Base-by-base conservation (phyloP, 2,329 filamentous ascomycete species). In the Diaporthe humulicola region DNA sequence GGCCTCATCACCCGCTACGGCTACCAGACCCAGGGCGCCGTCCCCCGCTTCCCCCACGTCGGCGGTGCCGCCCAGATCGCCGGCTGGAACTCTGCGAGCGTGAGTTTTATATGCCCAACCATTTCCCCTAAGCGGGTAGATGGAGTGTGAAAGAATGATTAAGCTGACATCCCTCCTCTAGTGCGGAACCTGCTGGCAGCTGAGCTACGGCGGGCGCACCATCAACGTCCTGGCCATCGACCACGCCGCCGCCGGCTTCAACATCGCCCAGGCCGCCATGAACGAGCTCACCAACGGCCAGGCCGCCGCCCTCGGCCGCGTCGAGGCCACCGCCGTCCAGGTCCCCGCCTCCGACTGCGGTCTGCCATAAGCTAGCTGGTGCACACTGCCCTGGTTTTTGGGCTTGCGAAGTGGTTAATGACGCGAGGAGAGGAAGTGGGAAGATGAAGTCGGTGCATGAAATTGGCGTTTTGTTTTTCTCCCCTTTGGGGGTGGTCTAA, bases 1-100 rank as follows among this genome's bases (percentile, higher is more conserved):
- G 93, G 93, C 74, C 87, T 95, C 76, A 90, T 90, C 77, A 91
- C 88, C 79, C 88, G 86, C 79, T 90, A 90, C 84, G 87, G 87
- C 78, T 93, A 89, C 90, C 80, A 84, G 70, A 90, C 84, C 0
- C 89, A 91, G 82, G 86, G 86, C 71, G 79, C 86, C 40, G 82
- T 91, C 77, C 85, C 86, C 22, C 77, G 78, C 48, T 92, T 89
- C 84, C 87, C 89, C 48, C 85, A 87, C 81, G 87, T 93, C 75
- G 91, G 89, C 45, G 91, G 89, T 42, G 84, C 85, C 28, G 83
- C 86, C 10, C 86, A 84, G 71, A 83, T 93, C n/a, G 81, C 80
- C 28, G 87, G 87, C 73, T 92, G 89, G 89, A 90, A 90, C 85
- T 89, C 87, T 4, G 77, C 84, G 67, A 80, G 73, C 75, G 83